Percentiles rank a stretch among this genome's conserved stretches.
phyloP scores from a whole-genome alignment of 2,329 filamentous ascomycete genomes.

The Macrophomina phaseolina region DNA sequence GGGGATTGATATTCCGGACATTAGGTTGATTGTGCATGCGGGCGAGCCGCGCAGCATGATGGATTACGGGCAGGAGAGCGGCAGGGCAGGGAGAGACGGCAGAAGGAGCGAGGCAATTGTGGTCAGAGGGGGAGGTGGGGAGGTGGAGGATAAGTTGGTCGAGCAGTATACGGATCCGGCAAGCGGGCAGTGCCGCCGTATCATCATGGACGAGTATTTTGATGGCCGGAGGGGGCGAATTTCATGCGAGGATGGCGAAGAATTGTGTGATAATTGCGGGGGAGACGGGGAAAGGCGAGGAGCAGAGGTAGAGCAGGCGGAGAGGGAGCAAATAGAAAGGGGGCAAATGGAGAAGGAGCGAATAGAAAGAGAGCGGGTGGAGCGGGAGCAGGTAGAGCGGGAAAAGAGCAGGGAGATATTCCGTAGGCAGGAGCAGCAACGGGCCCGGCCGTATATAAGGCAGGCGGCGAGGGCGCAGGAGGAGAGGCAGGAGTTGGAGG shows the following conservation, averaged over 20 bases:
- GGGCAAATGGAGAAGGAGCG: not conserved
- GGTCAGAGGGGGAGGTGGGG: not conserved
- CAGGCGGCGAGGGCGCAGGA: not conserved
- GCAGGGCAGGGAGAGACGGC: not conserved
- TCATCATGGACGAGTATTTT: not conserved
- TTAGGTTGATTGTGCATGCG: not conserved
- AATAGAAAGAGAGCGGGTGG: not conserved
- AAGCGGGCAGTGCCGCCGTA: not conserved
- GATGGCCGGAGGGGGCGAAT: no score
- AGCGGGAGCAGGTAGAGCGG: no score
- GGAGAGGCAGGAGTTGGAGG: not conserved
- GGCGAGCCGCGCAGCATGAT: not conserved
- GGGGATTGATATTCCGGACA: not conserved
- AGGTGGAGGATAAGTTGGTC: not conserved
- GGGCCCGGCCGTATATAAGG: not conserved
- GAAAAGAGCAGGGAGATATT: not conserved
- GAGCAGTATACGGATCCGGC: not conserved
- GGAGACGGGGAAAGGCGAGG: no score
- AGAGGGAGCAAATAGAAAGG: not conserved
- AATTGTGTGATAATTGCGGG: no score
- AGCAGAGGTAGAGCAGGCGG: no score
- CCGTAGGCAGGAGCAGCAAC: not conserved
- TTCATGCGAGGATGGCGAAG: no score
- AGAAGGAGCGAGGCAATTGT: not conserved
- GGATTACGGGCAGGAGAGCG: constrained; percentile 1